These are phyloP conservation scores for Lactifluus piperatus DNA, from an alignment of 768 basidiomycete species.

Conservation along the genomic window DNA sequence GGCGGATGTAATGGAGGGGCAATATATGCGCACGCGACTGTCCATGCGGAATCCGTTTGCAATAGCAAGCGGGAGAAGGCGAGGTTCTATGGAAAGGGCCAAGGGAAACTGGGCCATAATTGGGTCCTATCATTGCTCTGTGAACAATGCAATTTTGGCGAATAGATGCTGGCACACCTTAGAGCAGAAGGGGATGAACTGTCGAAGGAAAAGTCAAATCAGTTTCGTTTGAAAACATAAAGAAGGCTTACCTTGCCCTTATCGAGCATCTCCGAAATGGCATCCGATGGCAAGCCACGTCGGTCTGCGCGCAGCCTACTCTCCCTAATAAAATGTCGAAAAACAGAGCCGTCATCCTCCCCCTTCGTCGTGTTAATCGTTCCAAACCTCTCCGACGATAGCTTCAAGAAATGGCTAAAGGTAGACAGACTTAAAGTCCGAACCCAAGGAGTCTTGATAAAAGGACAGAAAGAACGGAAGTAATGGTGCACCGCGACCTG, in stretches of 20 bases:
- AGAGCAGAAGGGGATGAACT: conserved; percentile 74
- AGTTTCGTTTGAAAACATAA: conserved; percentile 6
- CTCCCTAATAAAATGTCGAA: conserved; percentile 59
- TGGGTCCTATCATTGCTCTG: conserved; percentile 44
- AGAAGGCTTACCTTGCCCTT: conserved; percentile 51
- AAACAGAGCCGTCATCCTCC: conserved; percentile 67
- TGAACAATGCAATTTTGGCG: background rate
- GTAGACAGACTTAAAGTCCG: conserved; percentile 51
- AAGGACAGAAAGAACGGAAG: conserved; percentile 62
- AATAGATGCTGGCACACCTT: conserved; percentile 36
- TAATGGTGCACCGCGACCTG: conserved; percentile 75
- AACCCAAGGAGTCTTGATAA: conserved; percentile 70
- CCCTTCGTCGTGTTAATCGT: conserved; percentile 62
- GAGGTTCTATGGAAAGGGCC: conserved; percentile 68
- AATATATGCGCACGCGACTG: conserved; percentile 43
- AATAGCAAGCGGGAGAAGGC: conserved; percentile 60
- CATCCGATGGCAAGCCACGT: conserved; percentile 55
- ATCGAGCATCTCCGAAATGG: conserved; percentile 55
- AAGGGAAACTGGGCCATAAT: conserved; percentile 72
- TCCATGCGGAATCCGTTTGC: conserved; percentile 75
- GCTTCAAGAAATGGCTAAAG: conserved; percentile 54
- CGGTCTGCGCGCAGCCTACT: conserved; percentile 52
- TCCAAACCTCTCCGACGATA: conserved; percentile 50
- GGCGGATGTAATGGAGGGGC: background rate
- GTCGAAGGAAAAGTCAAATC: conserved; percentile 4